phyloP scores from a whole-genome alignment of 305 asterid genomes.

The Fraxinus ornus region DNA sequence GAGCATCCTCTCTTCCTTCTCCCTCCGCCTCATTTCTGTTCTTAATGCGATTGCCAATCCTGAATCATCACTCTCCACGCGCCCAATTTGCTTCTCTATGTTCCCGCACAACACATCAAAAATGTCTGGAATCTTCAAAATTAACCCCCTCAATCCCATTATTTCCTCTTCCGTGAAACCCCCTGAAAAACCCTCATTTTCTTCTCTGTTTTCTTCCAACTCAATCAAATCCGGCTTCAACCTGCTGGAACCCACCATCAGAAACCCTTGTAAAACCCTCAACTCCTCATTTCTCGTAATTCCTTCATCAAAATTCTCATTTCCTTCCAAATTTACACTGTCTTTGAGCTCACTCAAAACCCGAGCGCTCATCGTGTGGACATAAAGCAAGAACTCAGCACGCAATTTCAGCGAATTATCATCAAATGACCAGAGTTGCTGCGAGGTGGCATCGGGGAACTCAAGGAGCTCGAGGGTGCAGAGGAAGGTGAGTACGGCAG shows the following conservation, averaged over 20 bases:
- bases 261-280: slow-evolving; percentile 56
- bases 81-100: slow-evolving; percentile 64
- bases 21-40: slow-evolving; percentile 39
- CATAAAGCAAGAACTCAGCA: slow-evolving; percentile 71
- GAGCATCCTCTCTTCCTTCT: slow-evolving; percentile 53
- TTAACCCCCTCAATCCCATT: slow-evolving; percentile 50
- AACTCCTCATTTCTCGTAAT: slow-evolving; percentile 32
- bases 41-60: slow-evolving; percentile 67
- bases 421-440: slow-evolving; percentile 79
- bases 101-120: slow-evolving; percentile 74
- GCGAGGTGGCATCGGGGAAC: slow-evolving; percentile 65
- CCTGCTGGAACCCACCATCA: slow-evolving; percentile 58
- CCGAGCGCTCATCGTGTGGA: slow-evolving; percentile 46
- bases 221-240: slow-evolving; percentile 63
- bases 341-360: slow-evolving; percentile 37
- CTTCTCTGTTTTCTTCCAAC: slow-evolving; percentile 31
- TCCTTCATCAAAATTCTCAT: slow-evolving; percentile 27
- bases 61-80: slow-evolving; percentile 45
- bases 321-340: slow-evolving; percentile 32
- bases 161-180: slow-evolving; percentile 58
- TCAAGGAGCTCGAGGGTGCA: slow-evolving; percentile 77
- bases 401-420: slow-evolving; percentile 59
- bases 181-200: slow-evolving; percentile 17
- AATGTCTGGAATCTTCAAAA: slow-evolving; percentile 57
- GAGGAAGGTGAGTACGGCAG: slow-evolving; percentile 65